phyloP scores from a whole-genome alignment of 306 rosid species.

The Macrotyloma uniflorum region DNA sequence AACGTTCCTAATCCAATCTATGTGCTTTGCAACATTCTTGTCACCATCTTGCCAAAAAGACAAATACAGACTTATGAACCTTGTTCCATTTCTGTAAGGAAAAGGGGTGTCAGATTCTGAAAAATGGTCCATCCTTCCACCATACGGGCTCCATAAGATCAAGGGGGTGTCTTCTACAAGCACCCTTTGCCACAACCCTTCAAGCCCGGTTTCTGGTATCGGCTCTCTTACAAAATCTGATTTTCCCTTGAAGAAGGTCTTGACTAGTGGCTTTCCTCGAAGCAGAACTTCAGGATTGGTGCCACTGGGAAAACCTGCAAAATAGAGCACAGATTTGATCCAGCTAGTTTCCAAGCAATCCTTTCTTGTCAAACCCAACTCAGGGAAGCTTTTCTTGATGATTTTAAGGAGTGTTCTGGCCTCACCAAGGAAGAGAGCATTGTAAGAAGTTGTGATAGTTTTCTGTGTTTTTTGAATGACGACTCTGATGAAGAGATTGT shows the following conservation, averaged over 20 bases:
- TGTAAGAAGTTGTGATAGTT: conserved; percentile 35
- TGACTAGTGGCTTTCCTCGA: conserved; percentile 37
- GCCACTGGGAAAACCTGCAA: conserved; percentile 41
- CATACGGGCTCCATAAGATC: conserved; percentile 61
- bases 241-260: no score
- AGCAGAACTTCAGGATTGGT: conserved; percentile 48
- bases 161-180: no score
- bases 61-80: conserved; percentile 51
- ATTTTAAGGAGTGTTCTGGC: conserved; percentile 37
- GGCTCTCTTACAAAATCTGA: no score
- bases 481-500: no score
- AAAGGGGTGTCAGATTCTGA: conserved; percentile 57
- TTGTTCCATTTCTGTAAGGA: conserved; percentile 62
- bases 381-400: conserved; percentile 54
- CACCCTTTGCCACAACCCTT: no score
- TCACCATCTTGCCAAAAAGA: conserved; percentile 31
- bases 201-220: no score
- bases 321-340: conserved; percentile 61
- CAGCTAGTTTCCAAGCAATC: conserved; percentile 64
- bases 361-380: conserved; percentile 49
- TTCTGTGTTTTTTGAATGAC: no score
- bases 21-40: conserved; percentile 35
- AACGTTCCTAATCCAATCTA: conserved; percentile 52
- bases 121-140: conserved; percentile 60
- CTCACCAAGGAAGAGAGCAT: conserved; percentile 58